These are phyloP conservation scores for Acephala macrosclerotiorum DNA, from an alignment of 2,329 filamentous ascomycete species.

Conservation along the genomic window DNA sequence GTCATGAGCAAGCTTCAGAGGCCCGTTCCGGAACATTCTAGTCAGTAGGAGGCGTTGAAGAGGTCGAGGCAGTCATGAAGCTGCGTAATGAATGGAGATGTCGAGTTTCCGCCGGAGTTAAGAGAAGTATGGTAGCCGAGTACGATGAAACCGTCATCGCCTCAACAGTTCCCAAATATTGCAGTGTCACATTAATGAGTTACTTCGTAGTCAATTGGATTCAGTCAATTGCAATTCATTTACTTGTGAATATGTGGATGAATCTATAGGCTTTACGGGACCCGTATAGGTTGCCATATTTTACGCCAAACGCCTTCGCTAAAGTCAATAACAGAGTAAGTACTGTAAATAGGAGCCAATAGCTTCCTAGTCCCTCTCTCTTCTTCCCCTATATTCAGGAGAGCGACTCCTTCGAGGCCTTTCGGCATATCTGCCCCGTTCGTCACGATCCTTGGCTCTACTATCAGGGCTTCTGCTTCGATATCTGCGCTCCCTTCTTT, in stretches of 20 bases:
- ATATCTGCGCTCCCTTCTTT: conserved; percentile 35
- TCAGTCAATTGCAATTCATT: background rate
- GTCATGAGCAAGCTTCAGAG: background rate
- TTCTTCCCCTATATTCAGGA: conserved; percentile 23
- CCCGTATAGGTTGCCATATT: background rate
- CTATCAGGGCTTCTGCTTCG: conserved; percentile 42
- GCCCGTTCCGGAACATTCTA: background rate
- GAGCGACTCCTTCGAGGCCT: conserved; percentile 33
- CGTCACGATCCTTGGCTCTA: conserved; percentile 34
- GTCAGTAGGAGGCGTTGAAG: background rate
- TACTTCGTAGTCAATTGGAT: background rate
- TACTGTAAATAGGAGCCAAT: conserved; percentile 10
- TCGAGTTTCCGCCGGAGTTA: conserved; percentile 2
- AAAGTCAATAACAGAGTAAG: conserved; percentile 18
- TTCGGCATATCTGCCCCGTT: conserved; percentile 32
- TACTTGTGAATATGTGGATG: background rate
- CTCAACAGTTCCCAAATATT: conserved; percentile 2
- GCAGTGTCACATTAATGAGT: background rate
- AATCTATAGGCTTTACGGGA: background rate
- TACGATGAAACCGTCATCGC: background rate
- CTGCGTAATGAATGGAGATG: conserved; percentile 13
- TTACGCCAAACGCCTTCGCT: conserved; percentile 26
- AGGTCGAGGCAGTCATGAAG: conserved; percentile 8
- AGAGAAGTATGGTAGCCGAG: background rate
- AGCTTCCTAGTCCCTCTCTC: conserved; percentile 12